phyloP scores from a whole-genome alignment of 139 green algal genomes.

The Volvox africanus region DNA sequence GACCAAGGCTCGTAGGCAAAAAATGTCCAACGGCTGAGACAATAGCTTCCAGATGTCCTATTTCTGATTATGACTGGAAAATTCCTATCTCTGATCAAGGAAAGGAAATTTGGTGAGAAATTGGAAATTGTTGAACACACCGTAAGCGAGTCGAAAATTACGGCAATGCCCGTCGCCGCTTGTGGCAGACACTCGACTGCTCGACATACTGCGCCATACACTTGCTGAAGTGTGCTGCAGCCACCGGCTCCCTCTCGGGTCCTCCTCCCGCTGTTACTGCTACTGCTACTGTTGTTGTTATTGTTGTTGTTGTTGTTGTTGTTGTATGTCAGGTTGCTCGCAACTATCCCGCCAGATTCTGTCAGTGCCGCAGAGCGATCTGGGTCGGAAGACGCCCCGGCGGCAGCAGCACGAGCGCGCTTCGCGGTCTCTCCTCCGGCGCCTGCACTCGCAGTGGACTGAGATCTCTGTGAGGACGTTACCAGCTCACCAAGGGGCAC shows the following conservation, averaged over 20 bases:
- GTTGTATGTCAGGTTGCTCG: neutral
- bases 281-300: neutral
- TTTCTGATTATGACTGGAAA: too few species aligned
- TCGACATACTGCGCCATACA: neutral
- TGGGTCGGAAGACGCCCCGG: too few species aligned
- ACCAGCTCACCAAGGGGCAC: neutral
- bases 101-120: too few species aligned
- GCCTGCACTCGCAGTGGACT: neutral
- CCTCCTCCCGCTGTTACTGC: neutral
- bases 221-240: constrained; percentile 3
- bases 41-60: too few species aligned
- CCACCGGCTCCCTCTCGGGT: neutral
- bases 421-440: neutral
- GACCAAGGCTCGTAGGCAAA: too few species aligned
- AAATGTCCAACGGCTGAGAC: too few species aligned
- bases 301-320: neutral
- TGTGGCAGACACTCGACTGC: neutral
- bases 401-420: too few species aligned
- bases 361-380: too few species aligned
- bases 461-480: neutral
- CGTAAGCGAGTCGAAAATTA: constrained; percentile 40
- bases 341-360: too few species aligned
- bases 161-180: neutral
- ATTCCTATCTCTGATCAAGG: too few species aligned
- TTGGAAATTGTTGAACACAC: constrained; percentile 1